A percentile compares a stretch with the other conserved stretches of the same genome.
Evolutionary conservation across 768 basidiomycete species (phyloP).

Genomic region (Paxillus rubicundulus): DNA sequence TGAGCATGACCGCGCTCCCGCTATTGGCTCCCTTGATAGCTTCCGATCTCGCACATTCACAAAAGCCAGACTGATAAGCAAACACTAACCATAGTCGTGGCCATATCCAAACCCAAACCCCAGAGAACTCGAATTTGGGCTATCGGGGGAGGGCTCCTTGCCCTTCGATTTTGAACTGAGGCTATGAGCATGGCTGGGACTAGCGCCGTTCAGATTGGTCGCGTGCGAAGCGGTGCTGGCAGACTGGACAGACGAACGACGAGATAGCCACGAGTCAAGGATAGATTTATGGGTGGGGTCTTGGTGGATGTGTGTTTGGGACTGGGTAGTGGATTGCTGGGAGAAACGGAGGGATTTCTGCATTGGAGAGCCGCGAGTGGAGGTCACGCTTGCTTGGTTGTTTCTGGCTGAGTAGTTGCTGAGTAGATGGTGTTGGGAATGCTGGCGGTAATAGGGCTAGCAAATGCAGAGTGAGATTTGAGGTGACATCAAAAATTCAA

Average conservation of each 20-base stretch:
- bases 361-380: conserved; percentile 15
- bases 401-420: background rate
- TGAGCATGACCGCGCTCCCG: background rate
- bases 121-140: conserved; percentile 2
- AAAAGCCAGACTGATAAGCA: background rate
- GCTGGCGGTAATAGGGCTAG: conserved; percentile 13
- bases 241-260: conserved; percentile 17
- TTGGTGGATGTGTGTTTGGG: background rate
- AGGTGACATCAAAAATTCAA: background rate
- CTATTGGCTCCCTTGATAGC: background rate
- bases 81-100: conserved; percentile 15
- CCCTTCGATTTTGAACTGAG: conserved; percentile 8
- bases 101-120: conserved; percentile 3
- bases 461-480: conserved; percentile 6
- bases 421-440: conserved; percentile 2
- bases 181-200: background rate
- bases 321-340: conserved; percentile 6
- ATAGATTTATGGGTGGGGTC: conserved; percentile 1
- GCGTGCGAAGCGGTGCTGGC: conserved; percentile 1
- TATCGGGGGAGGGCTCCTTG: conserved; percentile 16
- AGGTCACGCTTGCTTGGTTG: background rate
- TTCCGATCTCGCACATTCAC: conserved; percentile 2
- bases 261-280: conserved; percentile 20
- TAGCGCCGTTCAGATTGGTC: background rate
- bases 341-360: conserved; percentile 12